Evolutionary conservation across 192 early-diverging fungal genomes (phyloP), one percentile per base, ranked within the genome.

Genomic region (Coemansia sp.): DNA sequence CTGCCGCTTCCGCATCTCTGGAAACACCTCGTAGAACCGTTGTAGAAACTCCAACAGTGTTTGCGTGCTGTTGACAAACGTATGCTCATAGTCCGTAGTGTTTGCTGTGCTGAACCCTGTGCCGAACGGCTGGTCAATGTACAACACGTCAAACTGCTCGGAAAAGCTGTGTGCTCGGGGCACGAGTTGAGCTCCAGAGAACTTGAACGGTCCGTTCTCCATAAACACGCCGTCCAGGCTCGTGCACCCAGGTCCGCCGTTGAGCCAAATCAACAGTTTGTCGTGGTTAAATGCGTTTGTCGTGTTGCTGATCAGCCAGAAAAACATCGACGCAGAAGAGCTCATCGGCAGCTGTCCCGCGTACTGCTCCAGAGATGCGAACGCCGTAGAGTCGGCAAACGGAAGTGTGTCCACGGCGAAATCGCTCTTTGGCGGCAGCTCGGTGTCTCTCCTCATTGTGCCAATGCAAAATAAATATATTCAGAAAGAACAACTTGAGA

Each of bases 61-160:
- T 3, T 53, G 52, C 1, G 82, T 74, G 7, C 80, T 71, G 51
- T 84, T 62, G 45, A 68, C 69, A 38, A 74, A 84, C 16, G 71
- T 62, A 12, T 51, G 61, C 5, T 51, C 65, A 29, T 72, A 81
- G 29, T 57, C 23, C 0, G 49, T 31, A 21, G 59, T 50, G 2
- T 22, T 41, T 0, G 78, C 62, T 23, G 64, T 39, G 61, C 78
- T 81, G 59, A 69, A 88, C 1, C 89, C 88, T 0, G 88, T 89
- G 23, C 87, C 88, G 19, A 82, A 77, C 6, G 89, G 89, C 77
- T 90, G 89, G 68, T 90, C 89, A 1, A 90, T 64, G 48, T 82
- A 86, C 5, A 83, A 62, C 4, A 84, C 79, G 31, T 74, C 82
- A 12, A 77, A 77, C 39, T 81, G 78, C 61, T 73, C 73, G 49